Evolutionary conservation across 2,329 filamentous ascomycete genomes (phyloP), one percentile per base, ranked within the genome.

Genomic region (Alternaria brassicae): DNA sequence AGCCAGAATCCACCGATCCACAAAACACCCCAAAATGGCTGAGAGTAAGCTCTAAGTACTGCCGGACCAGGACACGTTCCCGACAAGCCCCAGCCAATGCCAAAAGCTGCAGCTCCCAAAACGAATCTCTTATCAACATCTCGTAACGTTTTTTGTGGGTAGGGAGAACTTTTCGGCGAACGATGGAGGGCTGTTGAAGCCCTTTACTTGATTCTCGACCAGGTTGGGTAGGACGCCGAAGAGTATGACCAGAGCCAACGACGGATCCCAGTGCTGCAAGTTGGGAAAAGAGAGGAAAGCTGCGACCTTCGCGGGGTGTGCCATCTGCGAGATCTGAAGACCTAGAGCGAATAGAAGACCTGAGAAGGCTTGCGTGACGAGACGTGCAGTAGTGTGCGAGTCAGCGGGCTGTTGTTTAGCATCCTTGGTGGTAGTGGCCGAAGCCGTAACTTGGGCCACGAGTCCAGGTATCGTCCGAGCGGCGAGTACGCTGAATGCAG

Each of bases 41-140:
- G 81, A 23, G 81, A 67, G 15, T 82, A 67, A 21, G 79, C 70
- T 42, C 82, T 79, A 65, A 85, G 58, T 15, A 84, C 70, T 0
- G 81, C 83, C 8, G 84, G 82, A 0, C 84, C 84, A 10, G 84
- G 84, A 69, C 84, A 85, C 2, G 82, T 79, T 1, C 84, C 84
- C 12, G 72, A 76, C 59, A 84, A 62, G 0, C 84, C 84, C 83
- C 83, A 86, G 0, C 80, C 82, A 25, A 84, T 51, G 0, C 84
- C 84, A 69, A 85, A 86, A 1, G 76, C 74, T 19, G 72, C 75
- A 3, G 82, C 79, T 2, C 84, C 84, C 3, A 75, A 66, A 12
- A 85, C 63, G 64, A 85, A 83, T 37, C 75, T 79, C 74, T 74
- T 79, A 65, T 85, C 81, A 12, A 83, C 80, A 62, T 84, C 82